phyloP scores from a whole-genome alignment of 352 stramenopile species.

The Phytophthora fragariae region DNA sequence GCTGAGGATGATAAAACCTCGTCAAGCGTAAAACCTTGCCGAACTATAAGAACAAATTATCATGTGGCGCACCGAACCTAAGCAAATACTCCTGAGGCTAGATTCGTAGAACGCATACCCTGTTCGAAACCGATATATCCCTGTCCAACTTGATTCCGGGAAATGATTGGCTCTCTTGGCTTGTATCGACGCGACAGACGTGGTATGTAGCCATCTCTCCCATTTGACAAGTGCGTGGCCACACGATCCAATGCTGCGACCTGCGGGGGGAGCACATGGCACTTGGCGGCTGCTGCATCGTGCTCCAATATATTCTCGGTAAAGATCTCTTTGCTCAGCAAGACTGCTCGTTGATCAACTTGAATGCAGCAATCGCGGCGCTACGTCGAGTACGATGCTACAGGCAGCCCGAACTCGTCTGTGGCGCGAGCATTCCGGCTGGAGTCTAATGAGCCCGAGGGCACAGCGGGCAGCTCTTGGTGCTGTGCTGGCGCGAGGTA shows the following conservation, averaged over 20 bases:
- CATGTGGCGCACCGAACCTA: background rate
- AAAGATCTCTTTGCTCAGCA: background rate
- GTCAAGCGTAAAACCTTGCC: slow-evolving; percentile 19
- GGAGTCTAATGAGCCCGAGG: slow-evolving; percentile 52
- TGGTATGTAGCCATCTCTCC: slow-evolving; percentile 32
- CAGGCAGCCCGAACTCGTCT: slow-evolving; percentile 82
- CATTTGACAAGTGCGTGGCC: slow-evolving; percentile 32
- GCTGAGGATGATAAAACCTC: slow-evolving; percentile 22
- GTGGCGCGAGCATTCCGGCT: slow-evolving; percentile 39
- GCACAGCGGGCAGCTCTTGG: slow-evolving; percentile 68
- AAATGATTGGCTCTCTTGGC: slow-evolving; percentile 44
- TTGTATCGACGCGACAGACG: slow-evolving; percentile 17
- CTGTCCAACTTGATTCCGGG: slow-evolving; percentile 19
- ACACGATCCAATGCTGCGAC: background rate
- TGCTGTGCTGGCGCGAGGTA: slow-evolving; percentile 66
- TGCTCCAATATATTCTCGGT: slow-evolving; percentile 6
- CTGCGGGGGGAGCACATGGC: background rate
- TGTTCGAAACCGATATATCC: background rate
- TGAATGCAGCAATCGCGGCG: background rate
- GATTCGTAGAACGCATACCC: slow-evolving; percentile 16
- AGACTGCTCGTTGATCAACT: background rate
- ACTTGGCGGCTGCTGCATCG: too few species aligned
- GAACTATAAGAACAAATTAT: slow-evolving; percentile 1
- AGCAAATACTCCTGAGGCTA: background rate
- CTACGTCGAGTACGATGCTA: slow-evolving; percentile 51